Base-by-base conservation (phyloP, 306 rosid genomes). In the Quillaja saponaria region DNA sequence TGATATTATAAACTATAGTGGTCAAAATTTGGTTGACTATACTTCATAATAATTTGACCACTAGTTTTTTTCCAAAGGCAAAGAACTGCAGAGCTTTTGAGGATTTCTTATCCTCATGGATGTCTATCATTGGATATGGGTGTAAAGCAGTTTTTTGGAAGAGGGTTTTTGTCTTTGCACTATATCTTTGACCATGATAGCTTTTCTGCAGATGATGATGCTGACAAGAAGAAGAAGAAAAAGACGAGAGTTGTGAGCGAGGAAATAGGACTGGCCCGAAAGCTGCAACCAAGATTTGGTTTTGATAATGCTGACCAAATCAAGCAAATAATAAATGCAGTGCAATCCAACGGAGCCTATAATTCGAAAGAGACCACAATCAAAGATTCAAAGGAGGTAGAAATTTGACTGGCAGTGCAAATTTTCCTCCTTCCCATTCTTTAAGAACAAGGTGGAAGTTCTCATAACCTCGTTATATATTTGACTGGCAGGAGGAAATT, bases 141-240 rank as follows among this genome's bases (percentile, higher is more conserved):
- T n/a, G n/a, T n/a, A n/a, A n/a, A n/a, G n/a, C n/a, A n/a, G n/a
- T n/a, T n/a, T n/a, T n/a, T n/a, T n/a, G n/a, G n/a, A n/a, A n/a
- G n/a, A n/a, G n/a, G n/a, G n/a, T n/a, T n/a, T n/a, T n/a, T n/a
- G n/a, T n/a, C n/a, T n/a, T n/a, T n/a, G n/a, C n/a, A n/a, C n/a
- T 55, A 15, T 58, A 57, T 51, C 65, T 38, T 60, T 73, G 64
- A 73, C 60, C 50, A 61, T 49, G 48, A n/a, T 52, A 46, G 63
- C 67, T 19, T 76, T 63, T 12, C 40, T 76, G 66, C 85, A 91
- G 98, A 81, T 69, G 85, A 82, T 65, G 91, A 75, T 66, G 78
- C 84, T 68, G 81, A 60, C 62, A 74, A 79, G 85, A 91, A 75
- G 87, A 91, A 82, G 71, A 91, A 84, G 84, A 86, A 84, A 78